Percentiles rank a stretch among this genome's conserved stretches.
These are phyloP conservation scores for Rhodotorula sphaerocarpa DNA, from an alignment of 768 basidiomycete species.

Conservation along the genomic window DNA sequence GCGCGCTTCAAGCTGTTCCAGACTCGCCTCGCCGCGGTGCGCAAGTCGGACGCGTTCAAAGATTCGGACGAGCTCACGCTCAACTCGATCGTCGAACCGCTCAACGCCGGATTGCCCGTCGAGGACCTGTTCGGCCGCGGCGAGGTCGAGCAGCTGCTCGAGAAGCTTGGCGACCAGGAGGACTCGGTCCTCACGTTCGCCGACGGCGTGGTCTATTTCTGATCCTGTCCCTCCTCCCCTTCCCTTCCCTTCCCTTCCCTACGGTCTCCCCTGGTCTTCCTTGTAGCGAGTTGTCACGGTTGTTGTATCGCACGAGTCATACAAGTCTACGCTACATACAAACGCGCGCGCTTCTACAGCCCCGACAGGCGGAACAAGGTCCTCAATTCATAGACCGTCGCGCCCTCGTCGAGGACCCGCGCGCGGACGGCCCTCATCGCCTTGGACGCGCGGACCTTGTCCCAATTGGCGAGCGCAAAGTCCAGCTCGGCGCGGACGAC, in stretches of 20 bases:
- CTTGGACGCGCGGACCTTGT: neutral
- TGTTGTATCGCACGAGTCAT: neutral
- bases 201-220: conserved; percentile 16
- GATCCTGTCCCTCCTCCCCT: neutral
- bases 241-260: no score
- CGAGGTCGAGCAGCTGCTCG: conserved; percentile 15
- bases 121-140: conserved; percentile 11
- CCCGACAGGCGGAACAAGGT: conserved; percentile 2
- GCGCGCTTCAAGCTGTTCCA: conserved; percentile 31
- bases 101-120: conserved; percentile 18
- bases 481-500: neutral
- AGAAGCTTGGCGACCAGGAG: conserved; percentile 9
- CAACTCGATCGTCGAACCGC: conserved; percentile 10
- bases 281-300: neutral
- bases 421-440: neutral
- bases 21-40: conserved; percentile 10
- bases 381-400: neutral
- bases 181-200: conserved; percentile 22
- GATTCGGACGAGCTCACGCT: conserved; percentile 20
- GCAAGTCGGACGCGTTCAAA: conserved; percentile 13
- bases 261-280: no score
- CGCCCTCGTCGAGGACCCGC: conserved; percentile 6
- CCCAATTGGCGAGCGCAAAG: neutral
- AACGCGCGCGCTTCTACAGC: neutral
- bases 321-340: no score